Evolutionary conservation across 306 rosid genomes (phyloP), one percentile per base, ranked within the genome.

Genomic region (Chamaecrista fasciculata): DNA sequence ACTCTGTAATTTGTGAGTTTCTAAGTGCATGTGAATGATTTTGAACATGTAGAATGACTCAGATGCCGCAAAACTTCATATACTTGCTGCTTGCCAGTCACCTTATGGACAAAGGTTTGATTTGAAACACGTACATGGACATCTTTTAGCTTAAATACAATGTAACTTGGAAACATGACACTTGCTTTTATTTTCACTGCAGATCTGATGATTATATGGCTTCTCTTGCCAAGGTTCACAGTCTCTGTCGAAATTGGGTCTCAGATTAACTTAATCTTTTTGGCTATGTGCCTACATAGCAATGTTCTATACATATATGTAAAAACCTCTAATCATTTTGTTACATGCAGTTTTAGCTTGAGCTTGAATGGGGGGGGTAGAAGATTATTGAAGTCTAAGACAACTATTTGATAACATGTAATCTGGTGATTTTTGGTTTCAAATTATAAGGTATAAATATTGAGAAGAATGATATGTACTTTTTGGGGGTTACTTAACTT

Each of bases 151-250:
- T 39, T 28, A 43, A 59, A 15, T 34, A 42, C 21, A 18, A 9
- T 63, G 47, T 19, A 76, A n/a, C 9, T 14, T 44, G n/a, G 43
- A 63, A 76, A 59, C 78, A 74, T 71, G 50, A 65, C 66, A 64
- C 26, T n/a, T 37, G 58, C 24, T 46, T 76, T 25, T 44, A 44
- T 61, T 63, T 79, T 60, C 21, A 23, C 76, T 69, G 76, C 84
- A 94, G 98, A 76, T 88, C 96, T 56, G 91, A 88, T 67, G 97
- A 94, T 81, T 94, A 94, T 60, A 94, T 90, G 97, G 92, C 89
- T 39, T 81, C 97, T 69, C 87, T 94, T 14, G 86, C 96, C 43
- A 85, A 81, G 82, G 96, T 94, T 88, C 98, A 88, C 72, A 76
- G 90, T 70, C 86, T 79, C 21, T 88, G 89, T 80, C 85, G 94